Conservation (phyloP, 768 basidiomycete genomes). For the Tulasnella sp. region DNA sequence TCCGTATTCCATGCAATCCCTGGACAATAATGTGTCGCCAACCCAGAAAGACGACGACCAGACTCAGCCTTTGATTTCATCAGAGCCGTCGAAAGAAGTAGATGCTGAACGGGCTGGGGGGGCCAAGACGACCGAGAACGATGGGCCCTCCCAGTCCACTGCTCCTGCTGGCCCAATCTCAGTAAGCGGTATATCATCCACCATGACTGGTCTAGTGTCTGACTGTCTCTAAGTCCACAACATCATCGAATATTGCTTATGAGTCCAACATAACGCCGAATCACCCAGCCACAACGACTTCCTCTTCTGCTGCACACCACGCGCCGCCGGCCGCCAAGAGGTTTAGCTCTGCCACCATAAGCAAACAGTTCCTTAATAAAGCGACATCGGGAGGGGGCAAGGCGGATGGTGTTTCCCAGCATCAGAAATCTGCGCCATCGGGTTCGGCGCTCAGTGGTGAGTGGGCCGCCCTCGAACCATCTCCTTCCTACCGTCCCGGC, state of each 20-base stretch:
- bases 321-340: constrained; percentile 44
- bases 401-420: not conserved
- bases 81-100: not conserved
- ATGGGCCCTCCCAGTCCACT: not conserved
- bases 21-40: not conserved
- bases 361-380: constrained; percentile 95
- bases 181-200: not conserved
- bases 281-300: constrained; percentile 16
- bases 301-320: constrained; percentile 22
- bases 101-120: not conserved
- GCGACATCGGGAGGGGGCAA: constrained; percentile 36
- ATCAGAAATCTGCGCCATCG: not conserved
- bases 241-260: not conserved
- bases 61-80: not conserved
- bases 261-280: not conserved
- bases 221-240: not conserved
- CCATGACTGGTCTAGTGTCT: not conserved
- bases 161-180: not conserved
- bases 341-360: constrained; percentile 84
- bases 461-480: not conserved
- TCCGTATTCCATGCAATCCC: constrained; percentile 10
- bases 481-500: not conserved
- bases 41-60: not conserved
- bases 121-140: not conserved
- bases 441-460: not conserved